Evolutionary conservation across 2,329 filamentous ascomycete genomes (phyloP).

Genomic region (Reticulascus tulasneorum): DNA sequence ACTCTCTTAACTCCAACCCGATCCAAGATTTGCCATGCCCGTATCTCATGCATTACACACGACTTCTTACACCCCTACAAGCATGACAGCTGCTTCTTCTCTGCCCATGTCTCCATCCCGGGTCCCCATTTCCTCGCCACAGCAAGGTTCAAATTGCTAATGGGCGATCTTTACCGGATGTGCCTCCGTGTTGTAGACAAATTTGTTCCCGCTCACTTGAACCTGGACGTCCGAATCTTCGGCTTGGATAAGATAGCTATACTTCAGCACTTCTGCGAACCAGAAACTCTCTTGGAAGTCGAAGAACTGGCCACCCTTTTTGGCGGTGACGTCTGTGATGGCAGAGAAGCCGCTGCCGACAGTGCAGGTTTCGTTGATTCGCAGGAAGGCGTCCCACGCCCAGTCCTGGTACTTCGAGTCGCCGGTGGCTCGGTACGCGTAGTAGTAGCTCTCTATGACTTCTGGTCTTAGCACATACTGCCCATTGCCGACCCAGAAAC

Average conservation of each 20-base stretch:
- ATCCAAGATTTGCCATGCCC: no score
- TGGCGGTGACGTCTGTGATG: conserved; percentile 61
- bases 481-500: conserved; percentile 65
- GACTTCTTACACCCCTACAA: no score
- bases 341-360: conserved; percentile 64
- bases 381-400: conserved; percentile 74
- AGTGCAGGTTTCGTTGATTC: conserved; percentile 60
- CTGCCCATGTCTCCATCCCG: no score
- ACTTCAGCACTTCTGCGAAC: conserved; percentile 86
- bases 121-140: no score
- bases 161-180: conserved; percentile 32
- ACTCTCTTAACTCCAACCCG: no score
- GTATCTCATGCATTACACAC: no score
- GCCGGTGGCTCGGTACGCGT: conserved; percentile 77
- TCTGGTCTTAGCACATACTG: conserved; percentile 73
- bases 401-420: conserved; percentile 75
- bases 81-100: no score
- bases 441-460: conserved; percentile 81
- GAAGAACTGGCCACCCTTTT: conserved; percentile 54
- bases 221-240: conserved; percentile 54
- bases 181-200: conserved; percentile 47
- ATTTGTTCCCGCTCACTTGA: conserved; percentile 43
- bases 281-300: conserved; percentile 85
- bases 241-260: conserved; percentile 68
- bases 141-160: no score